Conservation (phyloP, 2,329 filamentous ascomycete genomes). For the Endoconidiophora laricicola region DNA sequence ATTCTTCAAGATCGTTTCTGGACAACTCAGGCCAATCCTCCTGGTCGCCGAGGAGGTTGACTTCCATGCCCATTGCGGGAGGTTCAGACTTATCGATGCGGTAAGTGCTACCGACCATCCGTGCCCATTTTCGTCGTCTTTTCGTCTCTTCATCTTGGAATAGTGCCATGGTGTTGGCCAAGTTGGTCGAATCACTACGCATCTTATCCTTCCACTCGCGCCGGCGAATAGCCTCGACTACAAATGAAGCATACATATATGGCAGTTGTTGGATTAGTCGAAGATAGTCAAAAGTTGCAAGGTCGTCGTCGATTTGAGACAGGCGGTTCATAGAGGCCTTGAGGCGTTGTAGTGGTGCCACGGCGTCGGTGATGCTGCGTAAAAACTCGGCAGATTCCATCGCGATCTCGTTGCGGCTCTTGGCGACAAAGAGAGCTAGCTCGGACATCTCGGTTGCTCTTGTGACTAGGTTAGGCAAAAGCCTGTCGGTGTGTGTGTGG, state of each 20-base stretch:
- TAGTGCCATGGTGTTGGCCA: constrained; percentile 83
- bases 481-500: constrained; percentile 43
- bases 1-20: constrained; percentile 60
- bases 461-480: constrained; percentile 40
- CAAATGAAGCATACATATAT: constrained; percentile 74
- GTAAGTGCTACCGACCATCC: constrained; percentile 61
- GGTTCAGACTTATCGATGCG: constrained; percentile 49
- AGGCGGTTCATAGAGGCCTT: constrained; percentile 57
- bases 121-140: constrained; percentile 77
- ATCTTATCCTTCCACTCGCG: constrained; percentile 88
- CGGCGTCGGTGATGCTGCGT: constrained; percentile 57
- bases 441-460: constrained; percentile 44
- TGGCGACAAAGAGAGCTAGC: constrained; percentile 39
- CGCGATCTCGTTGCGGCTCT: constrained; percentile 52
- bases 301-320: constrained; percentile 56
- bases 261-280: constrained; percentile 69
- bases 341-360: constrained; percentile 20
- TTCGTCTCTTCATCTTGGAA: constrained; percentile 89
- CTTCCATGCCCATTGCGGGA: constrained; percentile 60
- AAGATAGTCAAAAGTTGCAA: constrained; percentile 66
- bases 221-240: constrained; percentile 70
- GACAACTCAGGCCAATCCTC: constrained; percentile 66
- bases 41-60: constrained; percentile 68
- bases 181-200: constrained; percentile 64
- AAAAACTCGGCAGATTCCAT: constrained; percentile 55